These are phyloP conservation scores for Tolypocladium endophyticum DNA, from an alignment of 2,329 filamentous ascomycete genomes.

Conservation along the genomic window DNA sequence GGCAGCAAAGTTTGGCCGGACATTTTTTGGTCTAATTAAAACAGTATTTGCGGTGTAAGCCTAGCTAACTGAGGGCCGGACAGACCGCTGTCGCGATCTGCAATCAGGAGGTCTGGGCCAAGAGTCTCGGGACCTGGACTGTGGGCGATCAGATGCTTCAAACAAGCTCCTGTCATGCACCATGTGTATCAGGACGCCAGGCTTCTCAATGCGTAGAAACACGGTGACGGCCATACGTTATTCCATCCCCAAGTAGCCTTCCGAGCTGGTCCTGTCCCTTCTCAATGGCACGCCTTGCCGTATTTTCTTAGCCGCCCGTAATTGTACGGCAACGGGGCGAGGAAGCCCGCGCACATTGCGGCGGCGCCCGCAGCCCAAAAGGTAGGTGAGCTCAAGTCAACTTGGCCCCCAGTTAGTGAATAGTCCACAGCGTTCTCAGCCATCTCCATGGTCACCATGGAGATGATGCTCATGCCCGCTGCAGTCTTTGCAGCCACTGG, in stretches of 20 bases:
- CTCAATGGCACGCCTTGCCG: constrained; percentile 36
- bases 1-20: not conserved
- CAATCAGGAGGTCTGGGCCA: not conserved
- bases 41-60: not conserved
- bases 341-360: constrained; percentile 31
- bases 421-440: constrained; percentile 46
- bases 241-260: not conserved
- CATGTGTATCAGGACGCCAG: not conserved
- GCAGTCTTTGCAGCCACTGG: constrained; percentile 36
- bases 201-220: not conserved
- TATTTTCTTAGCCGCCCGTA: constrained; percentile 36
- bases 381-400: constrained; percentile 31
- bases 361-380: constrained; percentile 42
- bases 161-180: not conserved
- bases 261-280: not conserved
- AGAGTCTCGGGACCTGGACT: not conserved
- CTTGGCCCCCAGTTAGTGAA: constrained; percentile 39
- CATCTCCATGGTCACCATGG: constrained; percentile 48
- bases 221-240: not conserved
- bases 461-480: constrained; percentile 47
- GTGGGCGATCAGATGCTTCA: not conserved
- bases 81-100: not conserved
- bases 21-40: not conserved
- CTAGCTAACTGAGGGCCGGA: not conserved
- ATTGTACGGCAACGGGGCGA: constrained; percentile 43